Percentiles rank a stretch among this genome's conserved stretches.
These are phyloP conservation scores for Sicyos edulis DNA, from an alignment of 306 rosid species.

Conservation along the genomic window DNA sequence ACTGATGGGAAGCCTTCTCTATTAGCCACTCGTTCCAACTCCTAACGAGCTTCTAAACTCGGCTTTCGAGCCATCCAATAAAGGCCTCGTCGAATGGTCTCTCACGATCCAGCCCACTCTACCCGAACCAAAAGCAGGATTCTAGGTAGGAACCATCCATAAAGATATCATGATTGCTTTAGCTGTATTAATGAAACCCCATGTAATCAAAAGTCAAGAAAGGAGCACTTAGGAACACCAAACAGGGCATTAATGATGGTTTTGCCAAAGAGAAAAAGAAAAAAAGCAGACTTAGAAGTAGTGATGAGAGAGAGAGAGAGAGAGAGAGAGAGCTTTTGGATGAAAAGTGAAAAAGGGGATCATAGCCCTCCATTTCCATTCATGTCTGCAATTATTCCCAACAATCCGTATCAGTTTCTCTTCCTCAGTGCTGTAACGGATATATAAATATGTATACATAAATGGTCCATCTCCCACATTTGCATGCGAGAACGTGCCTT, in stretches of 20 bases:
- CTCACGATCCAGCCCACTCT: no score
- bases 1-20: no score
- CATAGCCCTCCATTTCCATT: conserved; percentile 16
- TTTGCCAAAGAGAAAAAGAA: not conserved
- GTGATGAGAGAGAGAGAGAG: not conserved
- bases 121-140: no score
- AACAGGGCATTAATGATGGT: conserved; percentile 17
- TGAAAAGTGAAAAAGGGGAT: conserved; percentile 15
- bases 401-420: conserved; percentile 3
- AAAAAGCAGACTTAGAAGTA: not conserved
- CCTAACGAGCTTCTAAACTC: no score
- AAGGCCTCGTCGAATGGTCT: no score
- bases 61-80: no score
- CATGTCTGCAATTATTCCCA: conserved; percentile 19
- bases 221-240: conserved; percentile 12
- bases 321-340: not conserved
- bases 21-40: no score
- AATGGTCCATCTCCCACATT: conserved; percentile 15
- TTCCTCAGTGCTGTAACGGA: not conserved
- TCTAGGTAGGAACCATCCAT: no score
- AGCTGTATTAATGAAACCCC: not conserved
- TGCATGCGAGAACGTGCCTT: conserved; percentile 14
- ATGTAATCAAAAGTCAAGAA: not conserved
- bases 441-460: not conserved
- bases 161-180: not conserved